These are phyloP conservation scores for Geotrichum australiense DNA, from an alignment of 1,139 yeast species.

Conservation along the genomic window DNA sequence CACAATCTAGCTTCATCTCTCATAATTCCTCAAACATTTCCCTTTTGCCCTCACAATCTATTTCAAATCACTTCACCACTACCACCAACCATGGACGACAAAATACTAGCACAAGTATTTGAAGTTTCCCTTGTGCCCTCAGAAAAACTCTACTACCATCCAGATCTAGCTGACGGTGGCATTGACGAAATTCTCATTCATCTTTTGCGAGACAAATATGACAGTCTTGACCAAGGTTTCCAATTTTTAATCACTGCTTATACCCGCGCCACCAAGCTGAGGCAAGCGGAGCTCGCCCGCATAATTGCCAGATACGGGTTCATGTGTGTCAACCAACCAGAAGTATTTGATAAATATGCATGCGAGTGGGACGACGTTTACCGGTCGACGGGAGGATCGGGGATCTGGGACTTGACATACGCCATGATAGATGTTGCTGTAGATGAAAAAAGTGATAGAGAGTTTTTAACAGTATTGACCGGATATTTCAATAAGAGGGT, in stretches of 20 bases:
- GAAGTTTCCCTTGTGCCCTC: no score
- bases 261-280: not conserved
- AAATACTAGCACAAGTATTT: no score
- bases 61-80: no score
- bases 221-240: not conserved
- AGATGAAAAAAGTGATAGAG: constrained; percentile 60
- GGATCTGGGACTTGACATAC: constrained; percentile 9
- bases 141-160: not conserved
- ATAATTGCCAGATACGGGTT: constrained; percentile 32
- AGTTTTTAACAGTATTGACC: constrained; percentile 51
- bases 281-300: not conserved
- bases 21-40: no score
- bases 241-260: not conserved
- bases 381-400: not conserved
- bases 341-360: constrained; percentile 6
- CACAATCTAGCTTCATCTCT: no score
- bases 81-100: no score
- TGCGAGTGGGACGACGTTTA: constrained; percentile 1
- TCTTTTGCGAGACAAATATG: not conserved
- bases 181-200: constrained; percentile 1
- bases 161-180: not conserved
- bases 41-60: no score
- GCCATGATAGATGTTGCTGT: constrained; percentile 43
- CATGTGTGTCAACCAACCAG: constrained; percentile 29
- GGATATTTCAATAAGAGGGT: not conserved